Conservation (phyloP, 1,139 yeast species). For the Taphrina communis region DNA sequence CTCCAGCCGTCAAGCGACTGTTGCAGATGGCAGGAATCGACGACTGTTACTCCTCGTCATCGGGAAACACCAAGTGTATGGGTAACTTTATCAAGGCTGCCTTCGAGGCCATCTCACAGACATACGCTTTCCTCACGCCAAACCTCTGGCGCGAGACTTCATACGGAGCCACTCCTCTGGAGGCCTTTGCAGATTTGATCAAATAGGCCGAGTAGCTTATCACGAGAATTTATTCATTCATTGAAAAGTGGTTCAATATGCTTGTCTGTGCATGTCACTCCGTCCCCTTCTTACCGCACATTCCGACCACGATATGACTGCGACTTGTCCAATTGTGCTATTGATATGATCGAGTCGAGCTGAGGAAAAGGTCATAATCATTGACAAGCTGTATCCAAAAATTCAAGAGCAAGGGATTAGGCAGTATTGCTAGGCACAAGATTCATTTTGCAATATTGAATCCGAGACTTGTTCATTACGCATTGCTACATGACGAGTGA, state of each 20-base stretch:
- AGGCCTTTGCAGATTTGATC: slow-evolving; percentile 44
- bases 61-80: slow-evolving; percentile 99
- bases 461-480: background rate
- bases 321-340: too few relatives aligned
- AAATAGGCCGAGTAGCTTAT: slow-evolving; percentile 12
- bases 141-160: slow-evolving; percentile 89
- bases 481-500: background rate
- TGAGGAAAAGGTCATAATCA: too few relatives aligned
- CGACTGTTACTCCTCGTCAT: slow-evolving; percentile 98
- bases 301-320: too few relatives aligned
- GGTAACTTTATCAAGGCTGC: slow-evolving; percentile 99
- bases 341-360: too few relatives aligned
- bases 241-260: background rate
- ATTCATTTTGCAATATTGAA: too few relatives aligned
- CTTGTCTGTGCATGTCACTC: too few relatives aligned
- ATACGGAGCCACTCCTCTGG: slow-evolving; percentile 43
- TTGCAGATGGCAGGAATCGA: slow-evolving; percentile 99
- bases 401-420: too few relatives aligned
- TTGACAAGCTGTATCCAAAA: too few relatives aligned
- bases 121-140: slow-evolving; percentile 99
- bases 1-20: slow-evolving; percentile 99
- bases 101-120: slow-evolving; percentile 93
- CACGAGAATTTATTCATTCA: background rate
- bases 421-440: too few relatives aligned
- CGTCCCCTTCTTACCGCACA: too few relatives aligned